Evolutionary conservation across 148 eudicot species (phyloP).

Genomic region (Limonium bicolor): DNA sequence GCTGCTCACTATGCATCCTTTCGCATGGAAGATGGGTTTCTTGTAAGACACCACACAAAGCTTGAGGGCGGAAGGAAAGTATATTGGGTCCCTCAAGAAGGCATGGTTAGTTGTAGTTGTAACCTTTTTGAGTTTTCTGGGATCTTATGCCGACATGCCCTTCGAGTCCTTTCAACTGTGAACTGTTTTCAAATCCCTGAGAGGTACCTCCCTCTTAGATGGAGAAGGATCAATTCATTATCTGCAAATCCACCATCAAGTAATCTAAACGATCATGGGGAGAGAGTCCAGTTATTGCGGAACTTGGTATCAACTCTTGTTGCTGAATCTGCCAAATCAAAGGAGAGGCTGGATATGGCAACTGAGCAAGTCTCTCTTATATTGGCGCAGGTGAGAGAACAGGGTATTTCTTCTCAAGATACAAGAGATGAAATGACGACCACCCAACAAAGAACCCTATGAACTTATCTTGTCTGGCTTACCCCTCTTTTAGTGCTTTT

Average conservation of each 20-base stretch:
- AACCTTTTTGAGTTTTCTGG: slow-evolving; percentile 77
- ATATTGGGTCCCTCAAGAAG: slow-evolving; percentile 68
- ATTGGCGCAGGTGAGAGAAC: slow-evolving; percentile 59
- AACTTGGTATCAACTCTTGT: slow-evolving; percentile 63
- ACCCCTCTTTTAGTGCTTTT: too few species aligned
- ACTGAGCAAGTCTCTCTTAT: slow-evolving; percentile 71
- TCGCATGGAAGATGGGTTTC: slow-evolving; percentile 58
- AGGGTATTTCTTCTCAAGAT: slow-evolving; percentile 36
- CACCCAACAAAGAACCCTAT: slow-evolving; percentile 11
- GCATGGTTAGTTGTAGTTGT: slow-evolving; percentile 69
- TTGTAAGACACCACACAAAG: slow-evolving; percentile 76
- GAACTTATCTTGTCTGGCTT: neutral
- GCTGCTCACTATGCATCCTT: slow-evolving; percentile 92
- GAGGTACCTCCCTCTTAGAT: slow-evolving; percentile 71
- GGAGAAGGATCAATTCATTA: slow-evolving; percentile 49
- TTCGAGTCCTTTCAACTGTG: slow-evolving; percentile 75
- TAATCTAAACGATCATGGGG: slow-evolving; percentile 28
- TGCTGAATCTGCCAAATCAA: slow-evolving; percentile 66
- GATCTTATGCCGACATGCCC: slow-evolving; percentile 74
- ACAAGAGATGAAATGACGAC: slow-evolving; percentile 19
- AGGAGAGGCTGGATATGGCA: slow-evolving; percentile 62
- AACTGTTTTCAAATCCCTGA: slow-evolving; percentile 95
- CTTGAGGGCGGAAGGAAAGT: slow-evolving; percentile 86
- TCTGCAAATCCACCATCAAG: slow-evolving; percentile 23
- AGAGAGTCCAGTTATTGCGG: slow-evolving; percentile 49